Evolutionary conservation across 2,329 filamentous ascomycete genomes (phyloP).

Genomic region (Pseudogymnoascus verrucosus): DNA sequence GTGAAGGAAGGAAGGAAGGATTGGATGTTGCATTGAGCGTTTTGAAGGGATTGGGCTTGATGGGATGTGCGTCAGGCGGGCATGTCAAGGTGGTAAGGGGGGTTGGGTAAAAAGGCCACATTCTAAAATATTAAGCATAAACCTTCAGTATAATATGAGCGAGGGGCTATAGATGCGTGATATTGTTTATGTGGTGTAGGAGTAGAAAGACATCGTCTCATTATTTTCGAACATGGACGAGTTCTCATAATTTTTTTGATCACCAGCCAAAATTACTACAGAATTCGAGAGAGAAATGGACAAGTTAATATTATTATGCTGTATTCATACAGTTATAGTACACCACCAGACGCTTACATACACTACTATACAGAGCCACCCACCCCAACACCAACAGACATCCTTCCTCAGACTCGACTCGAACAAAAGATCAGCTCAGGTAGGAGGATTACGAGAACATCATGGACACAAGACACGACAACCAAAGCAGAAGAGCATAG

Average conservation of each 20-base stretch:
- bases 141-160: background rate
- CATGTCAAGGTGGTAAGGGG: background rate
- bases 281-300: background rate
- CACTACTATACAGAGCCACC: background rate
- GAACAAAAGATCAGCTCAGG: background rate
- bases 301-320: background rate
- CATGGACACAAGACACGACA: background rate
- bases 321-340: background rate
- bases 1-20: too few species aligned
- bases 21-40: background rate
- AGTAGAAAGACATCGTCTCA: background rate
- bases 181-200: background rate
- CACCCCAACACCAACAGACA: background rate
- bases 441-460: background rate
- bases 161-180: background rate
- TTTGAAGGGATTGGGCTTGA: background rate
- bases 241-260: background rate
- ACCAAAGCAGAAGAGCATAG: background rate
- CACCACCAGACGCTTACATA: background rate
- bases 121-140: constrained; percentile 5
- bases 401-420: background rate
- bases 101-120: background rate
- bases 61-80: background rate
- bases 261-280: too few species aligned
- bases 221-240: background rate